phyloP scores from a whole-genome alignment of 345 rosid genomes.

The Populus ilicifolia region DNA sequence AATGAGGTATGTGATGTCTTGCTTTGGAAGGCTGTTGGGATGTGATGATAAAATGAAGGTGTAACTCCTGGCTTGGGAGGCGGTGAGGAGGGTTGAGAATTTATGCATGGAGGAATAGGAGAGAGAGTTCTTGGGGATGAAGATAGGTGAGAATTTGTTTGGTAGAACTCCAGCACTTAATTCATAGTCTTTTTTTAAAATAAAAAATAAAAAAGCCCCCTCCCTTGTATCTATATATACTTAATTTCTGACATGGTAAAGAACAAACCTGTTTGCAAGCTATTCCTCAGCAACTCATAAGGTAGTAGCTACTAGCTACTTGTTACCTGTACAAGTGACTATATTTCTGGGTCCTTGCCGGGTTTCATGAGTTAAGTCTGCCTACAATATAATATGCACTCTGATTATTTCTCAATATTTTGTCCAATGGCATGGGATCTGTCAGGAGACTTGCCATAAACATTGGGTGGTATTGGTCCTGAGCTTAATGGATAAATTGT shows the following conservation, averaged over 20 bases:
- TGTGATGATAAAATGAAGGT: background rate
- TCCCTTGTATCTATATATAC: background rate
- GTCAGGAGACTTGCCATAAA: background rate
- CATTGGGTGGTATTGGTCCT: background rate
- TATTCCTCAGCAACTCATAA: background rate
- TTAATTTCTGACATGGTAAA: background rate
- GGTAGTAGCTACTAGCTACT: background rate
- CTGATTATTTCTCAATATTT: background rate
- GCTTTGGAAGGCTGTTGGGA: background rate
- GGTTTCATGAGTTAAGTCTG: background rate
- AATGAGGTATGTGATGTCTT: background rate
- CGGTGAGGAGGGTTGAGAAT: background rate
- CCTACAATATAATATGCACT: background rate
- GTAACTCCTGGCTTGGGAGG: background rate
- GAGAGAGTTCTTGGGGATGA: background rate
- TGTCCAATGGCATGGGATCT: background rate
- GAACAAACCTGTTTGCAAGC: background rate
- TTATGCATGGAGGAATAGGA: background rate
- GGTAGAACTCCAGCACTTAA: background rate
- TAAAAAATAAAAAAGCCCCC: background rate
- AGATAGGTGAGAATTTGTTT: background rate
- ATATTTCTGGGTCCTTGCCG: background rate
- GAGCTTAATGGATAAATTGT: background rate
- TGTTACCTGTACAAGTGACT: background rate
- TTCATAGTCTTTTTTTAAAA: too few relatives aligned